phyloP scores from a whole-genome alignment of 106 monocot species.

The Iris macrosiphon region DNA sequence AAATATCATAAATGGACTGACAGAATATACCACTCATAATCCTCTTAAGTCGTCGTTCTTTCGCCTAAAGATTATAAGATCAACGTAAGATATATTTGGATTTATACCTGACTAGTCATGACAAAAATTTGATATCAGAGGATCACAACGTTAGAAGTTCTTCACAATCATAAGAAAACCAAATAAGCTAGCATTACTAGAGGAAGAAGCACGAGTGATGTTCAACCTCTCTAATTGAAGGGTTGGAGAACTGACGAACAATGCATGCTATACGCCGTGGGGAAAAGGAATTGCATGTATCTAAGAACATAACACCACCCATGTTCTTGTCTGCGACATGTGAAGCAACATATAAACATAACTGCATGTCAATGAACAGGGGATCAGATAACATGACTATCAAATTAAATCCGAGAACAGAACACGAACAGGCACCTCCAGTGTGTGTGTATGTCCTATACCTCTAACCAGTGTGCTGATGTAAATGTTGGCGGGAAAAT shows the following conservation, averaged over 20 bases:
- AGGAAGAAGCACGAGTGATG: not conserved
- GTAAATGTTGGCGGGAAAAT: too few relatives aligned
- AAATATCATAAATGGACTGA: conserved; percentile 80
- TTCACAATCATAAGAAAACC: not conserved
- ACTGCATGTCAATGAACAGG: conserved; percentile 31
- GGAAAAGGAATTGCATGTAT: conserved; percentile 96
- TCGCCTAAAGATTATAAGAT: conserved; percentile 31
- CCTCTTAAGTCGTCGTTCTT: conserved; percentile 34
- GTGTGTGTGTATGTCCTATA: too few relatives aligned
- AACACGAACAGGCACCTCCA: not conserved
- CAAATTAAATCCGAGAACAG: not conserved
- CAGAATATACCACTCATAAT: conserved; percentile 69
- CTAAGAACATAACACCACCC: conserved; percentile 61
- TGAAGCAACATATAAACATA: conserved; percentile 60
- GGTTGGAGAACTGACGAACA: conserved; percentile 16
- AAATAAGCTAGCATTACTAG: not conserved
- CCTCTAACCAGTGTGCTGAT: too few relatives aligned
- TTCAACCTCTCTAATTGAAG: conserved; percentile 36
- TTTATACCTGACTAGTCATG: too few relatives aligned
- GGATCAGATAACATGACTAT: conserved; percentile 5
- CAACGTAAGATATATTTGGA: not conserved
- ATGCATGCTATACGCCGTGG: conserved; percentile 45
- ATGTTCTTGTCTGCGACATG: conserved; percentile 35
- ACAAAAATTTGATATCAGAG: too few relatives aligned
- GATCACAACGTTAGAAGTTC: not conserved